A percentile compares a stretch with the other conserved stretches of the same genome.
phyloP scores from a whole-genome alignment of 1,284 basidiomycete genomes.

The Somion occarium region DNA sequence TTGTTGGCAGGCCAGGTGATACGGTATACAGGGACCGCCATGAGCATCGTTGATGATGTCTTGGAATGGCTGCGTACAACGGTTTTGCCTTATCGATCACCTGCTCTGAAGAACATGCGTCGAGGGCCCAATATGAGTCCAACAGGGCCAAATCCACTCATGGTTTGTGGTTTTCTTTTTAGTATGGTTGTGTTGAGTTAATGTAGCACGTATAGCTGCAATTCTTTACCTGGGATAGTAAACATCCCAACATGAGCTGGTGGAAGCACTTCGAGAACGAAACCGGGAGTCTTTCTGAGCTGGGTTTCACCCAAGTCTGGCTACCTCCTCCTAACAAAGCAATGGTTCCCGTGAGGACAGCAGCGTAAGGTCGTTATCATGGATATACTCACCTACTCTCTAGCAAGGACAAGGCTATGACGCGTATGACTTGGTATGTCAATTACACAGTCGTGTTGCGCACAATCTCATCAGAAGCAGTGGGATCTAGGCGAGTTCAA shows the following conservation, averaged over 20 bases:
- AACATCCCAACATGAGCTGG: conserved; percentile 60
- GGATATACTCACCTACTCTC: not conserved
- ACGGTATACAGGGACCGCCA: not conserved
- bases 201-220: conserved; percentile 48
- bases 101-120: conserved; percentile 52
- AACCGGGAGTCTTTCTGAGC: conserved; percentile 60
- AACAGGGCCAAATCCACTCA: conserved; percentile 48
- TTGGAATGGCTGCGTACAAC: conserved; percentile 15
- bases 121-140: conserved; percentile 41
- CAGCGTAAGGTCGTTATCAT: not conserved
- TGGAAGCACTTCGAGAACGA: conserved; percentile 81
- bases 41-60: not conserved
- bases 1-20: not conserved
- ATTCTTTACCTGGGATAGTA: conserved; percentile 79
- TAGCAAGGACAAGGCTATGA: conserved; percentile 74
- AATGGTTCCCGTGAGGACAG: conserved; percentile 43
- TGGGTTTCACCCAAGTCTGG: conserved; percentile 87
- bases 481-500: conserved; percentile 94
- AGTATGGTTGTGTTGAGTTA: not conserved
- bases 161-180: conserved; percentile 40
- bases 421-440: conserved; percentile 69
- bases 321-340: conserved; percentile 76
- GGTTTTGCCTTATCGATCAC: conserved; percentile 24
- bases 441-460: not conserved
- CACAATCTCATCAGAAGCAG: conserved; percentile 27